Conservation (phyloP, 768 basidiomycete genomes). For the Psilocybe cyanescens region DNA sequence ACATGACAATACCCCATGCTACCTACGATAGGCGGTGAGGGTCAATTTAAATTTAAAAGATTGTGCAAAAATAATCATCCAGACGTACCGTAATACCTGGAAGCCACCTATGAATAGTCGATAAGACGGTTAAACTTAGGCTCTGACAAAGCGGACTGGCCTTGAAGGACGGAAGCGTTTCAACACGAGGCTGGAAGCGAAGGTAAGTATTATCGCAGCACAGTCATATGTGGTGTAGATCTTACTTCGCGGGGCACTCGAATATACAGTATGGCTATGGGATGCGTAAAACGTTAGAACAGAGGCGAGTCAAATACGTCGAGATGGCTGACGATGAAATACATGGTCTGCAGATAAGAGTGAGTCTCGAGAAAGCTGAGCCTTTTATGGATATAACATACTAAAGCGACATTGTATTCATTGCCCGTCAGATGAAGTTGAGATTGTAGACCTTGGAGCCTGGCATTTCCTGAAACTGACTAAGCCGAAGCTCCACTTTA, state of each 20-base stretch:
- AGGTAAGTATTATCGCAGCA: conserved; percentile 6
- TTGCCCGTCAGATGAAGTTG: conserved; percentile 61
- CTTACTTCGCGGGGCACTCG: conserved; percentile 72
- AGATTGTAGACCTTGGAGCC: conserved; percentile 60
- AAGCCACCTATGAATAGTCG: conserved; percentile 49
- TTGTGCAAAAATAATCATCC: not conserved
- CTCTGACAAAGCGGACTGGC: conserved; percentile 29
- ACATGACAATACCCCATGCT: conserved; percentile 70
- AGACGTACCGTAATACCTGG: conserved; percentile 60
- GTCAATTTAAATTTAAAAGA: not conserved
- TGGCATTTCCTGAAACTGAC: conserved; percentile 56
- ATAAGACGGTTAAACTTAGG: conserved; percentile 1
- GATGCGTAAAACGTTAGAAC: not conserved
- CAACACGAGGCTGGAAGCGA: conserved; percentile 47
- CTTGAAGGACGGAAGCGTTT: conserved; percentile 69
- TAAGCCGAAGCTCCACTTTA: not conserved
- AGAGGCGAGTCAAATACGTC: not conserved
- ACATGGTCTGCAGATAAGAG: conserved; percentile 56
- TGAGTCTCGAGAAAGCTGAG: not conserved
- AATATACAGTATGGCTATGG: conserved; percentile 61
- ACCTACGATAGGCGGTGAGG: conserved; percentile 38
- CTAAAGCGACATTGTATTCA: conserved; percentile 70
- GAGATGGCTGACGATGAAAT: conserved; percentile 57
- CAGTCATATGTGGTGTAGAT: no score
- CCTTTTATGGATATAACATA: conserved; percentile 25